These are phyloP conservation scores for Beauveria sp. DNA, from an alignment of 2,329 filamentous ascomycete genomes.

Conservation along the genomic window DNA sequence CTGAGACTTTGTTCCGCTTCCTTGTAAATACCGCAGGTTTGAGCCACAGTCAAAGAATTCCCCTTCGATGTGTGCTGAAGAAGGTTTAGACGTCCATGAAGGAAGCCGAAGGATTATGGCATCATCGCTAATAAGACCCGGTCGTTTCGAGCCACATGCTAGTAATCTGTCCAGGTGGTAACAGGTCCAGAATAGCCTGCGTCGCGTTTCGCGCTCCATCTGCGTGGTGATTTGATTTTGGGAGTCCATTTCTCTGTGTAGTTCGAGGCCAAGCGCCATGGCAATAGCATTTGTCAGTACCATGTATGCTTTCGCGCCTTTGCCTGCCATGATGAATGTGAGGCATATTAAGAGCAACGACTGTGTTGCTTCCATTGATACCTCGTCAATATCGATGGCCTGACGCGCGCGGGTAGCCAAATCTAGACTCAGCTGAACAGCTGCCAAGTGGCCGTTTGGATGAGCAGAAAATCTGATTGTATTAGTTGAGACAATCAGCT, in stretches of 20 bases:
- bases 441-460: slow-evolving; percentile 58
- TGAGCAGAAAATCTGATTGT: slow-evolving; percentile 58
- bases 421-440: slow-evolving; percentile 62
- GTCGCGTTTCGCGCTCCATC: slow-evolving; percentile 65
- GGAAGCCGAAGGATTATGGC: slow-evolving; percentile 69
- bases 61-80: slow-evolving; percentile 59
- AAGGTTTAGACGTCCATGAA: slow-evolving; percentile 59
- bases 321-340: slow-evolving; percentile 68
- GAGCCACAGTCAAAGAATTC: slow-evolving; percentile 74
- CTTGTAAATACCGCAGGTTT: slow-evolving; percentile 67
- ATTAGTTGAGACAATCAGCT: slow-evolving; percentile 16
- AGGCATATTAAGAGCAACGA: slow-evolving; percentile 67
- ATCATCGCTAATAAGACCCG: slow-evolving; percentile 72
- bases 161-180: slow-evolving; percentile 82
- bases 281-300: slow-evolving; percentile 72
- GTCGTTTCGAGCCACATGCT: slow-evolving; percentile 72
- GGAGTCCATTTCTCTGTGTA: slow-evolving; percentile 67
- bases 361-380: slow-evolving; percentile 70
- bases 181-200: slow-evolving; percentile 83
- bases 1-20: slow-evolving; percentile 61
- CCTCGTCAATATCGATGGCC: slow-evolving; percentile 72
- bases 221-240: slow-evolving; percentile 50
- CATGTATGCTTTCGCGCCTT: slow-evolving; percentile 84
- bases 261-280: slow-evolving; percentile 75
- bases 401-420: slow-evolving; percentile 62